These are phyloP conservation scores for Metschnikowia matae DNA, from an alignment of 805 yeast species.

Conservation along the genomic window DNA sequence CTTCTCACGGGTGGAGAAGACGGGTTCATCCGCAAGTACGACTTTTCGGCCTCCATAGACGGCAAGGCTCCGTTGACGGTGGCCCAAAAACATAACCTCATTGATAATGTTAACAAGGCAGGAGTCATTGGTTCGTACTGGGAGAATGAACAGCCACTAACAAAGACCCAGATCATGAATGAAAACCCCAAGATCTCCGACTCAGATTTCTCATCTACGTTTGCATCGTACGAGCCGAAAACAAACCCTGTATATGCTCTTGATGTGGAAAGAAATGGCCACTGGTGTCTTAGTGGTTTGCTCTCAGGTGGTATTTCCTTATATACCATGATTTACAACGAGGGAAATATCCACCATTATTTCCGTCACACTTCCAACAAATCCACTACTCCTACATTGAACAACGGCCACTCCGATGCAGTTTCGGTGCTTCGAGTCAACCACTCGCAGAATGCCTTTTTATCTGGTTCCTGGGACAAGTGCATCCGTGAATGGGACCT, in stretches of 20 bases:
- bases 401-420: conserved; percentile 59
- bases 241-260: conserved; percentile 84
- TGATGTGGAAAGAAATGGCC: conserved; percentile 76
- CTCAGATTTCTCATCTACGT: conserved; percentile 34
- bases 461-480: conserved; percentile 92
- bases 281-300: conserved; percentile 82
- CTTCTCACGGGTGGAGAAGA: conserved; percentile 94
- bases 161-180: conserved; percentile 38
- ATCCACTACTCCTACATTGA: conserved; percentile 7
- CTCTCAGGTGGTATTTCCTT: conserved; percentile 80
- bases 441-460: conserved; percentile 53
- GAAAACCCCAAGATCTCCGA: conserved; percentile 35
- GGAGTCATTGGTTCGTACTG: conserved; percentile 84
- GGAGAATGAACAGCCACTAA: conserved; percentile 91
- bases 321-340: conserved; percentile 77
- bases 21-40: conserved; percentile 88
- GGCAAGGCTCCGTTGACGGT: conserved; percentile 86
- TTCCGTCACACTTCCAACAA: conserved; percentile 44
- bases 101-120: conserved; percentile 79
- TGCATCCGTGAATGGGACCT: conserved; percentile 80
- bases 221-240: conserved; percentile 50
- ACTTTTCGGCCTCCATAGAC: conserved; percentile 77
- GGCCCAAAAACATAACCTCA: conserved; percentile 84
- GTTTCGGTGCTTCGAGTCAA: conserved; percentile 70
- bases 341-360: conserved; percentile 77